Evolutionary conservation across 495 filamentous ascomycete genomes (phyloP).

Genomic region (Opeltia flavorubescens): DNA sequence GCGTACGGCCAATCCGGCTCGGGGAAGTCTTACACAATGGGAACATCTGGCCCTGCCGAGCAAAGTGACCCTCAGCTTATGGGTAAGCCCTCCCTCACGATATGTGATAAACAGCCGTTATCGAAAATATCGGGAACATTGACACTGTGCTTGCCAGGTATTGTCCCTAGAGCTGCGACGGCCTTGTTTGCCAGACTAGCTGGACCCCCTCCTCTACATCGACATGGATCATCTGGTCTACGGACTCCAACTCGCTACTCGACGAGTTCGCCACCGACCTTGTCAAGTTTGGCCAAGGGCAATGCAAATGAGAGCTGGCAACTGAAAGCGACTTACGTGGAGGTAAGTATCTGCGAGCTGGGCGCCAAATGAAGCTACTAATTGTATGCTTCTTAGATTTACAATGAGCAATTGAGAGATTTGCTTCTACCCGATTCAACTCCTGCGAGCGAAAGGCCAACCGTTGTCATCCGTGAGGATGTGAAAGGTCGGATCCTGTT

Average conservation of each 20-base stretch:
- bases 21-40: conserved; percentile 99
- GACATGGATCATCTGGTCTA: conserved; percentile 60
- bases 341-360: conserved; percentile 34
- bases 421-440: conserved; percentile 69
- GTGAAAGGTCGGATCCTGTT: conserved; percentile 89
- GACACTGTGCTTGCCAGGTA: conserved; percentile 40
- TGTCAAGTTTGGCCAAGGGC: conserved; percentile 33
- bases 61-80: conserved; percentile 60
- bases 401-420: conserved; percentile 92
- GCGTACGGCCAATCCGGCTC: conserved; percentile 98
- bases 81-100: conserved; percentile 48
- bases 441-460: conserved; percentile 49
- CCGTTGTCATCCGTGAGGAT: conserved; percentile 82
- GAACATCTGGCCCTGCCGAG: conserved; percentile 77
- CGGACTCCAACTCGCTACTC: conserved; percentile 76
- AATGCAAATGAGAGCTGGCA: conserved; percentile 71
- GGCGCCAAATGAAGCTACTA: conserved; percentile 6
- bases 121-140: conserved; percentile 5
- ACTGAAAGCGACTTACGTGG: conserved; percentile 90
- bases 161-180: conserved; percentile 81
- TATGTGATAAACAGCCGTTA: background rate
- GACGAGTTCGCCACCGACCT: conserved; percentile 31
- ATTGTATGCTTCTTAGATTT: conserved; percentile 48
- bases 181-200: conserved; percentile 82
- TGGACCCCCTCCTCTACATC: conserved; percentile 35